phyloP scores from a whole-genome alignment of 306 rosid genomes.

The Pterocarpus santalinus region DNA sequence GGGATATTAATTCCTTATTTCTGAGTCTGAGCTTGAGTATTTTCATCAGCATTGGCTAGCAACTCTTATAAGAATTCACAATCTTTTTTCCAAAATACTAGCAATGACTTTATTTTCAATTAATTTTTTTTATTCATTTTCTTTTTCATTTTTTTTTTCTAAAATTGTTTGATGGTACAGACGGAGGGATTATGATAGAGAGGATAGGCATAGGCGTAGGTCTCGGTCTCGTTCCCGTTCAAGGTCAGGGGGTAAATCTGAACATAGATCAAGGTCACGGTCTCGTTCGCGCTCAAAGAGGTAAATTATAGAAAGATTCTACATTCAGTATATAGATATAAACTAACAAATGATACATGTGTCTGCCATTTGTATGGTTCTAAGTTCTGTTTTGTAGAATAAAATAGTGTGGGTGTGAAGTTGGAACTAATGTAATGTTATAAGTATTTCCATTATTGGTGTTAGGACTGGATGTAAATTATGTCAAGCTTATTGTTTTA shows the following conservation, averaged over 20 bases:
- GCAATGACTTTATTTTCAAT: conserved; percentile 11
- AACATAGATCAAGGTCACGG: conserved; percentile 82
- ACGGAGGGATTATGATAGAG: conserved; percentile 85
- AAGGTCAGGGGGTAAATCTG: conserved; percentile 67
- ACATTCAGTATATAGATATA: not conserved
- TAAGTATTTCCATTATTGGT: not conserved
- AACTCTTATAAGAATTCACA: not conserved
- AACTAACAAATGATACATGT: conserved; percentile 1
- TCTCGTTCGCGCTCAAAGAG: conserved; percentile 98
- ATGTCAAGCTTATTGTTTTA: not conserved
- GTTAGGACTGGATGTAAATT: not conserved
- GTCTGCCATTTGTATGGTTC: not conserved
- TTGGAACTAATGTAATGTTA: conserved; percentile 19
- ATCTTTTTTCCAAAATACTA: not conserved
- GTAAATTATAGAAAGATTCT: conserved; percentile 48
- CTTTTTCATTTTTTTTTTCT: conserved; percentile 10
- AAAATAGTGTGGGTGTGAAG: conserved; percentile 16
- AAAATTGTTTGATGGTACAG: conserved; percentile 52
- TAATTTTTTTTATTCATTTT: conserved; percentile 1
- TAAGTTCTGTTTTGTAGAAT: conserved; percentile 2
- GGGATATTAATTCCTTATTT: conserved; percentile 27
- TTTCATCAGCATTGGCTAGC: not conserved
- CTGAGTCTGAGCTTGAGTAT: conserved; percentile 13
- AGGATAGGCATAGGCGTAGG: conserved; percentile 73
- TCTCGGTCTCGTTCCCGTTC: conserved; percentile 76